Percentiles rank a stretch among this genome's conserved stretches.
phyloP scores from a whole-genome alignment of 768 basidiomycete species.

The Lentinula boryana region DNA sequence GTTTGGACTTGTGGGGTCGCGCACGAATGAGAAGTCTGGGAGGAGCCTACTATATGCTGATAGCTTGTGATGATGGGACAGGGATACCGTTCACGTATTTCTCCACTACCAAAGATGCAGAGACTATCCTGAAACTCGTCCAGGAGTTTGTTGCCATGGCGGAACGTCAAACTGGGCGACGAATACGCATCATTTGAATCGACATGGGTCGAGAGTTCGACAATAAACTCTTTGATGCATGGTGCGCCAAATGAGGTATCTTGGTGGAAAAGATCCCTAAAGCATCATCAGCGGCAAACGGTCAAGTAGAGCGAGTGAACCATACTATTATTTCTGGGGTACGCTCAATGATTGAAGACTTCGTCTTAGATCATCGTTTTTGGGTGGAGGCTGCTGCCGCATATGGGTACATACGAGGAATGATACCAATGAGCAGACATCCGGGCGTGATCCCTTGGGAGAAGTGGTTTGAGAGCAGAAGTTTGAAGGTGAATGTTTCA shows the following conservation, averaged over 20 bases:
- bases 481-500: slow-evolving; percentile 6
- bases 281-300: neutral
- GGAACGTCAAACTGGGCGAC: neutral
- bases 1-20: neutral
- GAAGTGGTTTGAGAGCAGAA: neutral
- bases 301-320: neutral
- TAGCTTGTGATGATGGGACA: neutral
- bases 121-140: neutral
- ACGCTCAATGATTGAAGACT: neutral
- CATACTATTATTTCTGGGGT: neutral
- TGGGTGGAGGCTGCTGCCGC: neutral
- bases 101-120: neutral
- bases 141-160: neutral
- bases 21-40: neutral
- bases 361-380: neutral
- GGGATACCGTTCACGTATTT: neutral
- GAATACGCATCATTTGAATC: neutral
- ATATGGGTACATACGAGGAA: neutral
- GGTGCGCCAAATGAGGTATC: neutral
- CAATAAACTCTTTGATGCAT: neutral
- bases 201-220: neutral
- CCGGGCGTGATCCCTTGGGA: neutral
- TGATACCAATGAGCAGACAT: neutral
- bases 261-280: neutral
- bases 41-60: neutral